These are phyloP conservation scores for Glutinoglossum americanum DNA, from an alignment of 495 filamentous ascomycete genomes.

Conservation along the genomic window DNA sequence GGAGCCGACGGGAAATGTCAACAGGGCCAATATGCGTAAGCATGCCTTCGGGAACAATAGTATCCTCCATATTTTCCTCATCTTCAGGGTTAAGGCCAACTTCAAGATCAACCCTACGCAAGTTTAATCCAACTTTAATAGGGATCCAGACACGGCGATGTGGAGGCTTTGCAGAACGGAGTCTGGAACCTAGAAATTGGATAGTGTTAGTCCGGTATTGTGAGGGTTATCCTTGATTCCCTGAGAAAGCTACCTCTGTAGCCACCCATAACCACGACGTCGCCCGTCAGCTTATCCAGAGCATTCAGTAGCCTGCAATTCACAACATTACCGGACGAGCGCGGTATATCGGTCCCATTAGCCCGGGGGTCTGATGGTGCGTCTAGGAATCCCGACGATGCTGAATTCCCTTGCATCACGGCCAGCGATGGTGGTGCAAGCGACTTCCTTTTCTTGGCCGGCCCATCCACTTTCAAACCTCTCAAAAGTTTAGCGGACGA, in stretches of 20 bases:
- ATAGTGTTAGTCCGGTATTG: neutral
- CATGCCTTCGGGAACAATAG: slow-evolving; percentile 66
- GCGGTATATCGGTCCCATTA: neutral
- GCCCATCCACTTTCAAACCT: neutral
- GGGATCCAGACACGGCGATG: slow-evolving; percentile 80
- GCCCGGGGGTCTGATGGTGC: neutral
- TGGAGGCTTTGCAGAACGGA: slow-evolving; percentile 66
- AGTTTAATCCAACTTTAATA: slow-evolving; percentile 79
- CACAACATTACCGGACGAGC: neutral
- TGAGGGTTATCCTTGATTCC: neutral
- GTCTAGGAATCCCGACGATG: neutral
- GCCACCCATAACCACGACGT: slow-evolving; percentile 75
- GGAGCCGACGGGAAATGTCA: slow-evolving; percentile 62
- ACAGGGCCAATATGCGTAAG: slow-evolving; percentile 79
- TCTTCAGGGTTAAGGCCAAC: slow-evolving; percentile 68
- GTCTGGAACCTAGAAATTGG: slow-evolving; percentile 46
- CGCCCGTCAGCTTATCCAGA: slow-evolving; percentile 38
- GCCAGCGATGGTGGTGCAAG: neutral
- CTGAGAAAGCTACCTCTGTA: slow-evolving; percentile 21
- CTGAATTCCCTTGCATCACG: neutral
- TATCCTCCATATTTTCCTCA: slow-evolving; percentile 65
- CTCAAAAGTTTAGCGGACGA: neutral
- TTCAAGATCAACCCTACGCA: slow-evolving; percentile 81
- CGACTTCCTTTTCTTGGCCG: neutral
- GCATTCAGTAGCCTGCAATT: neutral